Evolutionary conservation across 495 filamentous ascomycete species (phyloP), one percentile per base, ranked within the genome.

Genomic region (Penicillium coffeae): DNA sequence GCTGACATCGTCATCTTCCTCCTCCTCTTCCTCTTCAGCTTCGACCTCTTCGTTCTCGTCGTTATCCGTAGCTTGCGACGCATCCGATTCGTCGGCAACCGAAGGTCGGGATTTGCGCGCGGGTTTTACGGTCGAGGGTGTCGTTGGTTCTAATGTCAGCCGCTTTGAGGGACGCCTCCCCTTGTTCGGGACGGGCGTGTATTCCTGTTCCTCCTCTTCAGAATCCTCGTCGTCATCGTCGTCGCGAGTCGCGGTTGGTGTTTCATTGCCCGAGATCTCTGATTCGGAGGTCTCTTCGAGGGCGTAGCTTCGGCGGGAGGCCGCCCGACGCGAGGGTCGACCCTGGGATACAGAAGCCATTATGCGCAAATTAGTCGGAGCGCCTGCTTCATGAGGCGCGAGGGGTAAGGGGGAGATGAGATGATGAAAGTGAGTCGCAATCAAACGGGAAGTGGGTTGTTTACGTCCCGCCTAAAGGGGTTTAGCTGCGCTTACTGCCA

Each of bases 241-340:
- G 39, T 62, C 58, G 38, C 66, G 57, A 33, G 68, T 67, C 10
- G 61, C 59, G 19, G 70, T 74, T 35, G 72, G 72, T 38, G 72
- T 75, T 16, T 78, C 72, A 54, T 80, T 79, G 51, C 81, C 73
- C 33, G 74, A 66, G 46, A 78, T 69, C 38, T 84, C 78, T 9
- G 86, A 87, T 22, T 91, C 88, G 3, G 86, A 85, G 10, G 66
- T 72, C 16, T 88, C 87, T 42, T 95, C 89, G 45, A 90, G 70
- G 21, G 91, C 76, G 14, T 83, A 76, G 51, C 80, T 83, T 57
- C 80, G 81, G 42, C 86, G 78, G 21, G 86, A 62, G 21, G 86
- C 85, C 20, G 81, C 85, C 52, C 90, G 81, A 60, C 91, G 81
- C 46, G 88, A 81, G 18, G 88, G 83, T 60, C 91, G 75, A 55